These are phyloP conservation scores for Penicillium capsulatum DNA, from an alignment of 2,329 filamentous ascomycete genomes.

Conservation along the genomic window DNA sequence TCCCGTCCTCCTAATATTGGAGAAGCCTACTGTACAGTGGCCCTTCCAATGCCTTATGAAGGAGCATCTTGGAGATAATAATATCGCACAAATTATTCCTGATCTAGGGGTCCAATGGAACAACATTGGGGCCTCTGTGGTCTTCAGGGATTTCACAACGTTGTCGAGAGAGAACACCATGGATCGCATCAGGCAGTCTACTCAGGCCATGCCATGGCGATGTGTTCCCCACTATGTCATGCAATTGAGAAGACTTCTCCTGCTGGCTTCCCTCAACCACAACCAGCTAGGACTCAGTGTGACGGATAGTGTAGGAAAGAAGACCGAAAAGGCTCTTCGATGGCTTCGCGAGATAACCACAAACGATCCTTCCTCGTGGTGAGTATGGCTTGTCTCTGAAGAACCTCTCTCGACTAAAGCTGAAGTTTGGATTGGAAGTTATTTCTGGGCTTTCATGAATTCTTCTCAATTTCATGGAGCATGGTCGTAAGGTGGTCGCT, in stretches of 20 bases:
- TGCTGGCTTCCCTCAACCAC: conserved; percentile 36
- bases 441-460: no score
- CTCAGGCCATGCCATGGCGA: conserved; percentile 38
- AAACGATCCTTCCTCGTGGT: conserved; percentile 31
- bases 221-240: conserved; percentile 41
- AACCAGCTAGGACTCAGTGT: conserved; percentile 29
- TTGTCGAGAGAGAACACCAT: conserved; percentile 11
- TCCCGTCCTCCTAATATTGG: conserved; percentile 33
- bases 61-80: conserved; percentile 33
- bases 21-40: conserved; percentile 41
- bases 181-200: conserved; percentile 20
- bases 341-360: conserved; percentile 38
- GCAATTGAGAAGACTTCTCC: conserved; percentile 39
- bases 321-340: conserved; percentile 32
- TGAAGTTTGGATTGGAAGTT: no score
- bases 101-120: conserved; percentile 31
- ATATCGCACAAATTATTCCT: conserved; percentile 33
- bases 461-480: no score
- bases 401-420: conserved; percentile 26
- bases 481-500: no score
- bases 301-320: conserved; percentile 23
- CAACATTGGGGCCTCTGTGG: conserved; percentile 25
- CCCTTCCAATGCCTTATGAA: conserved; percentile 41
- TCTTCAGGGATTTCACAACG: conserved; percentile 3
- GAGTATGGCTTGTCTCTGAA: conserved; percentile 33